A percentile compares a stretch with the other conserved stretches of the same genome.
Conservation (phyloP, 768 basidiomycete genomes). For the Lactarius sanguifluus region DNA sequence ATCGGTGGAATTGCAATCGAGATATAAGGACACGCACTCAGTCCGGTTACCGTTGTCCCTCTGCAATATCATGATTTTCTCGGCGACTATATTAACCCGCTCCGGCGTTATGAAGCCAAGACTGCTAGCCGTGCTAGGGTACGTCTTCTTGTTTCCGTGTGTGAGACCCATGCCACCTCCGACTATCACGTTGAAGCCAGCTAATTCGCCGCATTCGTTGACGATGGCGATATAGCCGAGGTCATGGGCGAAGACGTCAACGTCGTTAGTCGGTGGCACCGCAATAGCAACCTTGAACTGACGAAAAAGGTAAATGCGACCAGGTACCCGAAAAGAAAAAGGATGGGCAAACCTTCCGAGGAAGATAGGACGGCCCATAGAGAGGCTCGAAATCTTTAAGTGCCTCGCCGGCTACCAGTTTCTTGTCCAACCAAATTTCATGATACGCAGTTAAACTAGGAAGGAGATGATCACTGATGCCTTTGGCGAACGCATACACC, state of each 20-base stretch:
- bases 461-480: slow-evolving; percentile 80
- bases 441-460: slow-evolving; percentile 94
- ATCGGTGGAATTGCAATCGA: neutral
- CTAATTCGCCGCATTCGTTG: slow-evolving; percentile 67
- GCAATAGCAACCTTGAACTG: slow-evolving; percentile 98
- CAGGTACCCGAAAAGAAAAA: slow-evolving; percentile 15
- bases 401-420: slow-evolving; percentile 93
- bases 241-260: slow-evolving; percentile 94
- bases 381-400: slow-evolving; percentile 93
- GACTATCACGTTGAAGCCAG: slow-evolving; percentile 90
- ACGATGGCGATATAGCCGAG: slow-evolving; percentile 96
- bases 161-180: slow-evolving; percentile 99
- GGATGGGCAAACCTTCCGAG: slow-evolving; percentile 66
- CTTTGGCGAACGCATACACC: slow-evolving; percentile 81
- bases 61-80: slow-evolving; percentile 92
- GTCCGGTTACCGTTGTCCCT: slow-evolving; percentile 93
- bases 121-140: slow-evolving; percentile 83
- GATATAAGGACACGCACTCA: slow-evolving; percentile 56
- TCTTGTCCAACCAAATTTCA: slow-evolving; percentile 99
- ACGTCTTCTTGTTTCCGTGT: slow-evolving; percentile 98
- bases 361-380: slow-evolving; percentile 97
- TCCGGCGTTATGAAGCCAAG: slow-evolving; percentile 92
- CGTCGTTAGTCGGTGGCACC: slow-evolving; percentile 94
- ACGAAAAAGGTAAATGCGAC: slow-evolving; percentile 12
- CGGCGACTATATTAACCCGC: slow-evolving; percentile 82